Evolutionary conservation across 2,329 filamentous ascomycete species (phyloP), one percentile per base, ranked within the genome.

Genomic region (Thelonectria blattea): DNA sequence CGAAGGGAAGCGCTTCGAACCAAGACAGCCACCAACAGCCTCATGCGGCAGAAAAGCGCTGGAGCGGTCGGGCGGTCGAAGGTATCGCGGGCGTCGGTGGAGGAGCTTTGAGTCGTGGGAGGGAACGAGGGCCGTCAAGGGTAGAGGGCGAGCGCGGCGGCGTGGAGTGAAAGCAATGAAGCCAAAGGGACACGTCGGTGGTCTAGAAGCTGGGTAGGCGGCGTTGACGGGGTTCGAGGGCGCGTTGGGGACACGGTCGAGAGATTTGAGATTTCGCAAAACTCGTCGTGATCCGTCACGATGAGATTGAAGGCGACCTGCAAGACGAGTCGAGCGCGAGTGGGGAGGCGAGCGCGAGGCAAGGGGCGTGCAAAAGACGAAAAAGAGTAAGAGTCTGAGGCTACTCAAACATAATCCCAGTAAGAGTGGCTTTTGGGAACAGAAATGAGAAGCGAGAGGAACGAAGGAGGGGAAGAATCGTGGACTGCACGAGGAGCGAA

Each of bases 401-500:
- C 68, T 70, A 64, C 68, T 71, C 68, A 67, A 63, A 64, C 66
- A 67, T 65, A 69, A 68, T 66, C 61, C 49, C 49, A 60, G 60
- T 58, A 61, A 52, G 48, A 52, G 17, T 18, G 60, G 58, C 62
- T 59, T 58, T 56, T 62, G 64, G 58, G 55, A 58, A 50, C 60
- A 58, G 41, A 52, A 55, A 54, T 56, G 60, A 64, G 58, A 15
- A 63, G 27, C 5, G 27, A 52, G 61, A 58, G 41, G 56, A 62
- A 50, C 34, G 65, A 66, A 54, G 64, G 68, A 51, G 64, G 64
- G 61, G 65, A 37, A 65, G 65, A 68, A 73, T 76, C 71, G 71
- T 73, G 71, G 72, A 72, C 63, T 65, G 71, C 65, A 70, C 69
- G 71, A 71, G 67, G 71, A 73, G 68, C 66, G 71, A 72, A 68